Percentiles rank a stretch among this genome's conserved stretches.
These are phyloP conservation scores for Macroventuria anomochaeta DNA, from an alignment of 2,329 filamentous ascomycete species.

Conservation along the genomic window DNA sequence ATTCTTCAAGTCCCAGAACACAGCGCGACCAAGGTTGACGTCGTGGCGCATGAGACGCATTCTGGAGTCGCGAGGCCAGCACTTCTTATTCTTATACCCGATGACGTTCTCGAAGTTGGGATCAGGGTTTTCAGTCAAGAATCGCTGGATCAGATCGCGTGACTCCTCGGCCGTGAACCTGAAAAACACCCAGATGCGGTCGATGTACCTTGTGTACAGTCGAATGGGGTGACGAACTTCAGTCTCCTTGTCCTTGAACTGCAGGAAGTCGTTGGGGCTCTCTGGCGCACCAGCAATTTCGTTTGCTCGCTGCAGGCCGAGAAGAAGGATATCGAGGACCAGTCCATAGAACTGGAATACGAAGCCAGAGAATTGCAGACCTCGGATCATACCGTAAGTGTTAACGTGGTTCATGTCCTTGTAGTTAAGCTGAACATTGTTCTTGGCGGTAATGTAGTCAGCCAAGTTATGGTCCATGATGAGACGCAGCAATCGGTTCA, in stretches of 20 bases:
- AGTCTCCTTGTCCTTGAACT: conserved; percentile 91
- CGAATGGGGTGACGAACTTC: conserved; percentile 94
- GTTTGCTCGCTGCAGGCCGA: conserved; percentile 94
- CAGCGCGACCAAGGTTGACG: conserved; percentile 94
- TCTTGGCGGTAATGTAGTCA: conserved; percentile 99
- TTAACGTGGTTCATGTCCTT: conserved; percentile 99
- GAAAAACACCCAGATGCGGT: conserved; percentile 98
- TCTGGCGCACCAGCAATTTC: conserved; percentile 95
- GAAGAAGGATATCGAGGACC: conserved; percentile 88
- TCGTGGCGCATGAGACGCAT: conserved; percentile 99
- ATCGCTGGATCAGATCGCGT: conserved; percentile 92
- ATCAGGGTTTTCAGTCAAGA: conserved; percentile 96
- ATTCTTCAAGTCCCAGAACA: conserved; percentile 99
- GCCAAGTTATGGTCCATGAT: conserved; percentile 99
- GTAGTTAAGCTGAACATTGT: conserved; percentile 98
- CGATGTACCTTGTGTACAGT: conserved; percentile 96
- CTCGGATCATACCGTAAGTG: conserved; percentile 97
- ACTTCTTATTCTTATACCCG: conserved; percentile 99
- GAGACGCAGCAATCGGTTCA: conserved; percentile 88
- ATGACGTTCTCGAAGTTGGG: conserved; percentile 99
- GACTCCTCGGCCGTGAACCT: conserved; percentile 94
- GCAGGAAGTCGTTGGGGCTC: conserved; percentile 94
- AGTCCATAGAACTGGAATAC: conserved; percentile 99
- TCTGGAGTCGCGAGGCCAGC: conserved; percentile 95
- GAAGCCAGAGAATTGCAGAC: conserved; percentile 96